A percentile compares a stretch with the other conserved stretches of the same genome.
phyloP scores from a whole-genome alignment of 1,284 basidiomycete species.

The Trichosporon faecale region DNA sequence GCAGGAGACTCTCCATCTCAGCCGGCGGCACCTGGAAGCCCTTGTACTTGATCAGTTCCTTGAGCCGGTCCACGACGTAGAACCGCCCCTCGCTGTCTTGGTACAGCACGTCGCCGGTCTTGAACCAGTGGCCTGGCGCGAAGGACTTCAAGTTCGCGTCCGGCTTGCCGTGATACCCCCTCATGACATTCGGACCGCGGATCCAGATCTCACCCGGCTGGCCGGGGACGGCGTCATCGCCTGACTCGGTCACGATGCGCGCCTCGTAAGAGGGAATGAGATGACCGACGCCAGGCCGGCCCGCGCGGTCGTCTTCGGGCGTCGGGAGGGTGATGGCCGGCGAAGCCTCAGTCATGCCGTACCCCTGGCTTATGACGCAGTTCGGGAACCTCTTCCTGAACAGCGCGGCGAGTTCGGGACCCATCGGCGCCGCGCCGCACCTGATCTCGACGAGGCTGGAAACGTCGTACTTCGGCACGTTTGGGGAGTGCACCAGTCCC shows the following conservation, averaged over 20 bases:
- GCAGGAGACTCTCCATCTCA: slow-evolving; percentile 70
- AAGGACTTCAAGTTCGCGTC: slow-evolving; percentile 61
- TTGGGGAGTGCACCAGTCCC: slow-evolving; percentile 52
- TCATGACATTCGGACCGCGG: slow-evolving; percentile 74
- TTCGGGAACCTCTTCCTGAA: slow-evolving; percentile 32
- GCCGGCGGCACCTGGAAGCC: slow-evolving; percentile 68
- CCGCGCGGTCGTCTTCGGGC: slow-evolving; percentile 40
- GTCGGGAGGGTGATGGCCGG: slow-evolving; percentile 44
- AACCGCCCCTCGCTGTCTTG: slow-evolving; percentile 61
- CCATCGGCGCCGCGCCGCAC: slow-evolving; percentile 80
- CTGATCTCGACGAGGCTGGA: slow-evolving; percentile 61
- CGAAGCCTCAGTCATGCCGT: slow-evolving; percentile 55
- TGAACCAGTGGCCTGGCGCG: slow-evolving; percentile 63
- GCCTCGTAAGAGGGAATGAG: slow-evolving; percentile 75
- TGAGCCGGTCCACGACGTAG: slow-evolving; percentile 57
- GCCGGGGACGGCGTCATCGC: slow-evolving; percentile 56
- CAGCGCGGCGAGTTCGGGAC: slow-evolving; percentile 45
- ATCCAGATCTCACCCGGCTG: slow-evolving; percentile 76
- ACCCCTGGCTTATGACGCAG: slow-evolving; percentile 46
- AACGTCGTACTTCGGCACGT: slow-evolving; percentile 68
- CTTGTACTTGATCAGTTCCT: slow-evolving; percentile 78
- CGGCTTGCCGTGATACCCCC: slow-evolving; percentile 64
- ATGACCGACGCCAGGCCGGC: slow-evolving; percentile 64
- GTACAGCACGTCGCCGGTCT: slow-evolving; percentile 69
- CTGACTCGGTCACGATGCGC: slow-evolving; percentile 59